These are phyloP conservation scores for Nicotiana attenuata DNA, from an alignment of 257 asterid genomes.

Conservation along the genomic window DNA sequence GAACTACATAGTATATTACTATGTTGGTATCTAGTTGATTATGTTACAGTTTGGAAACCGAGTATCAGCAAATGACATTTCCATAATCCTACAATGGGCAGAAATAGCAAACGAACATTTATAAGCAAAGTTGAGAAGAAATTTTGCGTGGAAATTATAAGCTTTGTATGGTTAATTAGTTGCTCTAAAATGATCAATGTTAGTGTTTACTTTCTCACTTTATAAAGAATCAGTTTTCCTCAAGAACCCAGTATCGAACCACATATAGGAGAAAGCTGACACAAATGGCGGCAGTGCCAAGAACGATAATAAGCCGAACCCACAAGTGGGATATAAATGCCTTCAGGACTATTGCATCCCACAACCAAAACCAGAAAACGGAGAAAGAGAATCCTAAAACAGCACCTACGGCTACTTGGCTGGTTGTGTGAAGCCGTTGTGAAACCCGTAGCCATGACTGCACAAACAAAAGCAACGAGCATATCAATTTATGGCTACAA, in stretches of 20 bases:
- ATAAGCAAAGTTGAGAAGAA: not conserved
- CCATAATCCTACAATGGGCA: not conserved
- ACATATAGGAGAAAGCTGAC: slow-evolving; percentile 30
- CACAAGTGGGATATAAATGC: slow-evolving; percentile 36
- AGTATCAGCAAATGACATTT: not conserved
- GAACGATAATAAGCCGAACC: slow-evolving; percentile 39
- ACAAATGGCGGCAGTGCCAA: slow-evolving; percentile 31
- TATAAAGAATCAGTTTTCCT: slow-evolving; percentile 21
- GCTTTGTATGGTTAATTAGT: not conserved
- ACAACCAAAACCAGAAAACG: slow-evolving; percentile 60
- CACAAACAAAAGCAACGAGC: slow-evolving; percentile 9
- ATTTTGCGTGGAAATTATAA: not conserved
- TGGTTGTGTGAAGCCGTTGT: slow-evolving; percentile 61
- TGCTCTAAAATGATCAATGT: not conserved
- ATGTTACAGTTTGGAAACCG: no score
- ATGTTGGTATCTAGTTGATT: not conserved
- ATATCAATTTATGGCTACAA: not conserved
- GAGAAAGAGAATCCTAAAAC: slow-evolving; percentile 44
- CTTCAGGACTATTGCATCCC: slow-evolving; percentile 43
- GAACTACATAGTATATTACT: not conserved
- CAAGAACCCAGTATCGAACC: slow-evolving; percentile 34
- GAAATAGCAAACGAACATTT: not conserved
- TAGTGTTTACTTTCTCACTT: not conserved
- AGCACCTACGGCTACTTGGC: slow-evolving; percentile 77
- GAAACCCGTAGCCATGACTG: slow-evolving; percentile 92